These are phyloP conservation scores for Penicillium olsonii DNA, from an alignment of 2,329 filamentous ascomycete genomes.

Conservation along the genomic window DNA sequence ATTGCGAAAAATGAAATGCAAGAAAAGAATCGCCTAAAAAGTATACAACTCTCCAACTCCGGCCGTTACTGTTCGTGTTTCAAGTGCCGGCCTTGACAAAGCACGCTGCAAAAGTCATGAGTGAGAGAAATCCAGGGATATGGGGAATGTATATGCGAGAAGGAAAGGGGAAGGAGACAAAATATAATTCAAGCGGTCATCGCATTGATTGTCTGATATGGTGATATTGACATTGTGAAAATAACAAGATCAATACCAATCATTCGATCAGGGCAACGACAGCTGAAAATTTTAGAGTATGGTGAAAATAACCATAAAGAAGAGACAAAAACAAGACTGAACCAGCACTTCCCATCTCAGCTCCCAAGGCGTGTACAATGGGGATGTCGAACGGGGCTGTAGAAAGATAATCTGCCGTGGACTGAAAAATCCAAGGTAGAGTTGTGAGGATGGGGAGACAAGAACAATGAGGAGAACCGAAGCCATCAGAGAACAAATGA, in stretches of 20 bases:
- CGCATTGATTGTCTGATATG: slow-evolving; percentile 9
- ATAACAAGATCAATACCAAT: slow-evolving; percentile 14
- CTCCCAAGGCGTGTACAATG: too few relatives aligned
- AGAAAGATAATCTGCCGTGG: too few relatives aligned
- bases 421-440: neutral
- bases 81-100: slow-evolving; percentile 9
- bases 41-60: slow-evolving; percentile 10
- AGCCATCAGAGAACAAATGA: neutral
- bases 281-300: neutral
- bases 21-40: neutral
- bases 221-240: slow-evolving; percentile 10
- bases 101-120: slow-evolving; percentile 10
- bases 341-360: neutral
- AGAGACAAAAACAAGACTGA: neutral
- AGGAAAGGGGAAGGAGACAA: neutral
- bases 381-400: too few relatives aligned
- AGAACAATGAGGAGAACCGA: neutral
- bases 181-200: neutral
- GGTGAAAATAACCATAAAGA: neutral
- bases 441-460: neutral
- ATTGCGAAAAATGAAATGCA: neutral
- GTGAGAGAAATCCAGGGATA: neutral
- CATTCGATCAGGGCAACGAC: slow-evolving; percentile 5
- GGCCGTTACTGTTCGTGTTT: slow-evolving; percentile 17
- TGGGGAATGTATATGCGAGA: neutral